Evolutionary conservation across 2,329 filamentous ascomycete genomes (phyloP).

Genomic region (Kalmusia sp.): DNA sequence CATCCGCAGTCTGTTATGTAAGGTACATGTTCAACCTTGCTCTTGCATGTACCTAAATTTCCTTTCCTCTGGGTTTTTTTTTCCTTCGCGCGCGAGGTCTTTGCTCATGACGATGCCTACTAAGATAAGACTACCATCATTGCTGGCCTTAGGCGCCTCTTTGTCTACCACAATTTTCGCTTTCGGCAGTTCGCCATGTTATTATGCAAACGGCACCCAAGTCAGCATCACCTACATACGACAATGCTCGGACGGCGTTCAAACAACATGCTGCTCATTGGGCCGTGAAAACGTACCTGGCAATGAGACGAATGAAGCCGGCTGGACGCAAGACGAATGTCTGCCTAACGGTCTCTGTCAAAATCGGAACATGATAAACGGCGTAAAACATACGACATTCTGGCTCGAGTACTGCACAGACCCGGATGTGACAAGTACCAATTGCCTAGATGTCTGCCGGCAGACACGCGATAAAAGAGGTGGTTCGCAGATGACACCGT

Average conservation of each 20-base stretch:
- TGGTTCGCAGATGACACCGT: background rate
- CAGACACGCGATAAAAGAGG: background rate
- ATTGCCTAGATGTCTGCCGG: conserved; percentile 18
- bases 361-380: conserved; percentile 9
- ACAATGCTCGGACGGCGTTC: conserved; percentile 11
- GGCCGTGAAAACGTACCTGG: conserved; percentile 15
- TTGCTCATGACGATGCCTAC: background rate
- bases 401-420: conserved; percentile 18
- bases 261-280: conserved; percentile 16
- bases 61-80: too few relatives aligned
- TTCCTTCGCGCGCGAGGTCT: too few relatives aligned
- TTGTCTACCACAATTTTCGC: background rate
- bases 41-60: too few relatives aligned
- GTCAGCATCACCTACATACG: background rate
- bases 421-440: conserved; percentile 5
- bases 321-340: conserved; percentile 17
- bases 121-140: background rate
- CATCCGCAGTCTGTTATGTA: too few relatives aligned
- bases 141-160: background rate
- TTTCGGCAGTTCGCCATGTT: background rate
- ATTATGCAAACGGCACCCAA: conserved; percentile 1
- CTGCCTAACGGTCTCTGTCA: conserved; percentile 22
- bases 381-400: background rate
- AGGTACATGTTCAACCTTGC: too few relatives aligned
- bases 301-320: conserved; percentile 4